Conservation (phyloP, 306 rosid genomes). For the Aeschynomene evenia region DNA sequence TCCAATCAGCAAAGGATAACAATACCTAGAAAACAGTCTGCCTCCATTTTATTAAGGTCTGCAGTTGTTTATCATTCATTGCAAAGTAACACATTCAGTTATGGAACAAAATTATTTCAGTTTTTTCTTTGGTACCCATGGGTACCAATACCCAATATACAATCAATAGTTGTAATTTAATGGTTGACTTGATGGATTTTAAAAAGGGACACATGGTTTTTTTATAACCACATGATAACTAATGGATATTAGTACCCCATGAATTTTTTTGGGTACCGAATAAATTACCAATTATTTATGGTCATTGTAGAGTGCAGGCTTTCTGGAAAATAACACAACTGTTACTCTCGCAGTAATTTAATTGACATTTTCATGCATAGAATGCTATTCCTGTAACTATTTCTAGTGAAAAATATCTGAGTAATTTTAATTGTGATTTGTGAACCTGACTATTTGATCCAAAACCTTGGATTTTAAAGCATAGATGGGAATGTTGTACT, state of each 20-base stretch:
- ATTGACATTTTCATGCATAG: constrained; percentile 23
- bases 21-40: constrained; percentile 67
- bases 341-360: neutral
- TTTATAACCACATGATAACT: too few species aligned
- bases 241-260: too few species aligned
- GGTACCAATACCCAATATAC: too few species aligned
- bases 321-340: neutral
- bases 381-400: constrained; percentile 6
- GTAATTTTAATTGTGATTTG: constrained; percentile 8
- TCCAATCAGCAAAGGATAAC: constrained; percentile 58
- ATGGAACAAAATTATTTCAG: too few species aligned
- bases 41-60: constrained; percentile 72
- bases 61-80: constrained; percentile 18
- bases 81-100: constrained; percentile 3
- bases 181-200: too few species aligned
- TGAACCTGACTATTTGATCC: constrained; percentile 2
- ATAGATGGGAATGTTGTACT: neutral
- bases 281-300: constrained; percentile 8
- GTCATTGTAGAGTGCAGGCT: constrained; percentile 1
- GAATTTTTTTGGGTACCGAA: too few species aligned
- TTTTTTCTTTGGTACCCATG: too few species aligned
- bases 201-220: too few species aligned
- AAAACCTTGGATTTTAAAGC: constrained; percentile 20
- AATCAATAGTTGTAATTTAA: too few species aligned
- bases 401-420: constrained; percentile 12